A percentile compares a stretch with the other conserved stretches of the same genome.
phyloP scores from a whole-genome alignment of 257 asterid genomes.

The Ilex aquifolium region DNA sequence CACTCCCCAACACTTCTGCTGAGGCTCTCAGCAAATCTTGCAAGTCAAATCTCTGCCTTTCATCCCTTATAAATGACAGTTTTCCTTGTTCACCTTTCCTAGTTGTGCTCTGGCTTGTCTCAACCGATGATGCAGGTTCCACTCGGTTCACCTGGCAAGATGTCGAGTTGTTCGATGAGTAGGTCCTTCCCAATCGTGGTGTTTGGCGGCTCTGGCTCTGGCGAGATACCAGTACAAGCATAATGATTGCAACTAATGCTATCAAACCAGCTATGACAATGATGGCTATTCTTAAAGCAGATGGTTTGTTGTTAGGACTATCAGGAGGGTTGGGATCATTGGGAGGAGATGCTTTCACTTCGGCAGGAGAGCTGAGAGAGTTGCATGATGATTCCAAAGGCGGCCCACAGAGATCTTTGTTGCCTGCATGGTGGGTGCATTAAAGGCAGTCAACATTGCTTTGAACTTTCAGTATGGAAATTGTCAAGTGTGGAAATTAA shows the following conservation, averaged over 20 bases:
- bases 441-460: too few species aligned
- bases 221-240: slow-evolving; percentile 29
- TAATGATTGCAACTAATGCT: slow-evolving; percentile 32
- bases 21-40: slow-evolving; percentile 85
- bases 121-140: background rate
- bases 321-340: background rate
- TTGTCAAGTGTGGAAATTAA: too few species aligned
- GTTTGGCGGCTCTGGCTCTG: slow-evolving; percentile 15
- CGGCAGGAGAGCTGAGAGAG: slow-evolving; percentile 31
- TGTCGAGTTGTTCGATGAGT: too few species aligned
- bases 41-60: slow-evolving; percentile 58
- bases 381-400: slow-evolving; percentile 45
- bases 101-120: background rate
- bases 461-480: too few species aligned
- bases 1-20: slow-evolving; percentile 83
- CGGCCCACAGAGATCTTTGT: slow-evolving; percentile 65
- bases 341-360: slow-evolving; percentile 24
- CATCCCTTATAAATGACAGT: slow-evolving; percentile 61
- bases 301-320: slow-evolving; percentile 3
- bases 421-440: slow-evolving; percentile 35
- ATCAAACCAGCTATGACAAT: slow-evolving; percentile 28
- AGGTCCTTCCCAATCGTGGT: slow-evolving; percentile 3
- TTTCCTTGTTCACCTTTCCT: slow-evolving; percentile 25
- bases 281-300: slow-evolving; percentile 22
- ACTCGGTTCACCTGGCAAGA: too few species aligned